These are phyloP conservation scores for Boletus edulis DNA, from an alignment of 768 basidiomycete genomes.

Conservation along the genomic window DNA sequence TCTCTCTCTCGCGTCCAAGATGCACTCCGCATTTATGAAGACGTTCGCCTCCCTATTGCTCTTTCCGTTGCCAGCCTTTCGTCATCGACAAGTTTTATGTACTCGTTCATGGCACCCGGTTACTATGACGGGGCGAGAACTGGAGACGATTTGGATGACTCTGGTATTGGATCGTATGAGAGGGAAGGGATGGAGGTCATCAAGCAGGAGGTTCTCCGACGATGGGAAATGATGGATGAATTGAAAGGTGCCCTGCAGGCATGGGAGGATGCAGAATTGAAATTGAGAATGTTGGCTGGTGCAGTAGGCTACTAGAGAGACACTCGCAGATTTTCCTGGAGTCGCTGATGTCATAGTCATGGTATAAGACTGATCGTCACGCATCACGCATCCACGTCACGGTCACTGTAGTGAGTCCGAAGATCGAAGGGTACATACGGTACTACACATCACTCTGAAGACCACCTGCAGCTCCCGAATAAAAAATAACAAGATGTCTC, in stretches of 20 bases:
- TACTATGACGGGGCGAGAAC: constrained; percentile 22
- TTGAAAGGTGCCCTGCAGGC: not conserved
- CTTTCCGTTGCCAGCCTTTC: constrained; percentile 15
- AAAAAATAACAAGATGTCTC: too few species aligned
- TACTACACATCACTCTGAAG: too few species aligned
- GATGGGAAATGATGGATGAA: constrained; percentile 18
- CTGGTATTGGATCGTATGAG: constrained; percentile 8
- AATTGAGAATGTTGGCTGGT: not conserved
- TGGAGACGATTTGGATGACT: constrained; percentile 5
- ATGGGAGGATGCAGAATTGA: constrained; percentile 20
- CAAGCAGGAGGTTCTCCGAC: constrained; percentile 8
- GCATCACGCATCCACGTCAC: too few species aligned
- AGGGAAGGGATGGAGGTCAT: constrained; percentile 16
- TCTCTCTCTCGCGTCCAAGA: constrained; percentile 1
- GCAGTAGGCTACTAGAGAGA: too few species aligned
- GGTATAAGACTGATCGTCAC: too few species aligned
- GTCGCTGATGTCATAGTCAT: too few species aligned
- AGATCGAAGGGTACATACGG: too few species aligned
- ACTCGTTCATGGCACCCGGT: constrained; percentile 14
- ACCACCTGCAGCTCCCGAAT: too few species aligned
- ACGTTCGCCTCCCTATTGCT: constrained; percentile 14
- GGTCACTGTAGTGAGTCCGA: too few species aligned
- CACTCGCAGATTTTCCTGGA: too few species aligned
- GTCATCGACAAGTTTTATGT: constrained; percentile 15
- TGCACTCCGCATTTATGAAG: constrained; percentile 11